phyloP scores from a whole-genome alignment of 129 eudicot genomes.

The Solidago caesia region DNA sequence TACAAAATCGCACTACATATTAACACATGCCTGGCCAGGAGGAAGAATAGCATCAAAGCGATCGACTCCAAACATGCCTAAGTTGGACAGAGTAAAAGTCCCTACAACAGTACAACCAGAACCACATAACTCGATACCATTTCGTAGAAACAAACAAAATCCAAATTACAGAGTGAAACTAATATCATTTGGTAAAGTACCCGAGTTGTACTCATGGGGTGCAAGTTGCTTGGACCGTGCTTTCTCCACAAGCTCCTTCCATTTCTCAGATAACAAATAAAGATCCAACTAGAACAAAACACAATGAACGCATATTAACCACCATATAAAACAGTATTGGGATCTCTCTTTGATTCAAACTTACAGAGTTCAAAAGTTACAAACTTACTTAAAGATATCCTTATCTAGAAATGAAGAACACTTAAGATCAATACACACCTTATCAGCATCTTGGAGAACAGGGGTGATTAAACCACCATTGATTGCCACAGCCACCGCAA shows the following conservation, averaged over 20 bases:
- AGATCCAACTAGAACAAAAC: slow-evolving; percentile 76
- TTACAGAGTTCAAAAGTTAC: background rate
- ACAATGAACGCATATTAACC: slow-evolving; percentile 11
- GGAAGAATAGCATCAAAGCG: slow-evolving; percentile 98
- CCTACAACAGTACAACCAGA: slow-evolving; percentile 39
- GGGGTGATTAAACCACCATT: slow-evolving; percentile 96
- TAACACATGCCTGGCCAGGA: slow-evolving; percentile 80
- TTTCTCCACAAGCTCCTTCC: slow-evolving; percentile 99
- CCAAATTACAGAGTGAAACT: slow-evolving; percentile 11
- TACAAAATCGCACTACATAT: slow-evolving; percentile 1
- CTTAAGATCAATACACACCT: slow-evolving; percentile 40
- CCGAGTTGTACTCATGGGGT: slow-evolving; percentile 90
- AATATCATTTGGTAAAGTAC: slow-evolving; percentile 23
- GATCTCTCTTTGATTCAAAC: slow-evolving; percentile 6
- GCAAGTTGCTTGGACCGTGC: slow-evolving; percentile 87
- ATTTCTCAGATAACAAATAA: slow-evolving; percentile 79
- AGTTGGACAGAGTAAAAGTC: slow-evolving; percentile 82
- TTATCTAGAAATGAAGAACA: background rate
- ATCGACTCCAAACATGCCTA: slow-evolving; percentile 99
- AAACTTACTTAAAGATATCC: background rate
- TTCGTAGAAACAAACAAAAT: background rate
- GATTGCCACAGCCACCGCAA: slow-evolving; percentile 92
- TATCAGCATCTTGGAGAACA: slow-evolving; percentile 92
- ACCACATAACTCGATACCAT: slow-evolving; percentile 19
- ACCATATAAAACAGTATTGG: background rate